Base-by-base conservation (phyloP, 176 grass and related monocot genomes). In the Triticum dicoccoides region DNA sequence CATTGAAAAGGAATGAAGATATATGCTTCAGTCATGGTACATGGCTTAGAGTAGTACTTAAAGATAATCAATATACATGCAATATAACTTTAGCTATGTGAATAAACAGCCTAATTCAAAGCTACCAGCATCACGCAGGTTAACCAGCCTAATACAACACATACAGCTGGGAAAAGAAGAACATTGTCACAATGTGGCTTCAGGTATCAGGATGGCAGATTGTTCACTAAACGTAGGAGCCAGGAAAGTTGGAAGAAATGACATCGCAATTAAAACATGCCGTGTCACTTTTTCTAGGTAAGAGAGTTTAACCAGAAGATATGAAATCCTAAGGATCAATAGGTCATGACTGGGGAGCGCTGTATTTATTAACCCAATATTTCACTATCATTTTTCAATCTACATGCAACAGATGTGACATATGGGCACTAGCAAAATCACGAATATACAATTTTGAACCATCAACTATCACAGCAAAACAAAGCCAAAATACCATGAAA, bases 21-120 rank as follows among this genome's bases (percentile, higher is more conserved):
- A 77, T 3, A 24, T 1, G 6, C 41, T 82, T 82, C 71, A 80
- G 61, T 13, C 45, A 63, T 10, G 20, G 9, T 45, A 24, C 39
- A 69, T 38, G 47, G 9, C 2, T 33, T 15, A 82, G 45, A 54
- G 11, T 18, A 70, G 32, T 64, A 73, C 14, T 38, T 51, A 66
- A 4, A 65, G 4, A 37, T 2, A 45, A 63, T 33, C 4, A 17
- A 49, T 9, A 5, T 3, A 80, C 32, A 80, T 34, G 41, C 10
- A 85, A 2, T 41, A 69, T 75, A 44, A 29, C n/a, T 38, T 63
- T 77, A 77, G 44, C 29, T 76, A 69, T 63, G 35, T 13, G 12
- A 64, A 80, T 10, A 35, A 77, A 59, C 2, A 3, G 15, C 24
- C 54, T 82, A 61, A 80, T 51, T 30, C 45, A 77, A 90, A 70